Conservation (phyloP, 1,284 basidiomycete genomes). For the Marasmius sp. region DNA sequence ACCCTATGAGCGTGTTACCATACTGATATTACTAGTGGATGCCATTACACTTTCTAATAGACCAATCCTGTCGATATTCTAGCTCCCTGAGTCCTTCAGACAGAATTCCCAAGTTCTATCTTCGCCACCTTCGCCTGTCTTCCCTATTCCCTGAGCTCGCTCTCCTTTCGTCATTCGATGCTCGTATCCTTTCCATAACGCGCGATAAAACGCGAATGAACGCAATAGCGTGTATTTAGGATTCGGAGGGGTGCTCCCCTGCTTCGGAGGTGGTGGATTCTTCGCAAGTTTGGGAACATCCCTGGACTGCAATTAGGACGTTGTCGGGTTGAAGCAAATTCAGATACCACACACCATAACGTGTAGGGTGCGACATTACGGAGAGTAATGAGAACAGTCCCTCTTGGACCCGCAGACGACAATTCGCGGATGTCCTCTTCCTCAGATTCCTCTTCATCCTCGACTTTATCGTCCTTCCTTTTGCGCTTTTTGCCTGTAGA, state of each 20-base stretch:
- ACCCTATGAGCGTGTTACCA: not conserved
- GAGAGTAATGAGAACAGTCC: slow-evolving; percentile 84
- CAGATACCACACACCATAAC: slow-evolving; percentile 60
- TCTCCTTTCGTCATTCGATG: slow-evolving; percentile 92
- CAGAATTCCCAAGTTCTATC: slow-evolving; percentile 82
- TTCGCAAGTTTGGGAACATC: slow-evolving; percentile 81
- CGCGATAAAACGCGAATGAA: slow-evolving; percentile 81
- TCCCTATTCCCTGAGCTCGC: slow-evolving; percentile 61
- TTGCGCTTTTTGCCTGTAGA: slow-evolving; percentile 46
- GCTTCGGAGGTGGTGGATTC: slow-evolving; percentile 53
- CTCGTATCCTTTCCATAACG: slow-evolving; percentile 80
- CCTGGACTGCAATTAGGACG: slow-evolving; percentile 42
- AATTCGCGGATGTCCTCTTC: slow-evolving; percentile 24
- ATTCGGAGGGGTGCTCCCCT: slow-evolving; percentile 47
- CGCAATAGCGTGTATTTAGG: slow-evolving; percentile 75
- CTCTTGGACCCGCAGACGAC: slow-evolving; percentile 32
- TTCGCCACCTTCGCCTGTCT: slow-evolving; percentile 69
- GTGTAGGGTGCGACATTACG: slow-evolving; percentile 89
- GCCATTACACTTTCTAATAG: not conserved
- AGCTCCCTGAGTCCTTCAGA: slow-evolving; percentile 30
- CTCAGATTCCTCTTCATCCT: slow-evolving; percentile 34
- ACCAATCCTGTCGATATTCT: not conserved
- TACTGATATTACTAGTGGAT: not conserved
- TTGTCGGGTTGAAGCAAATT: not conserved
- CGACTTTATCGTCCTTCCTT: slow-evolving; percentile 39